Evolutionary conservation across 306 rosid genomes (phyloP), one percentile per base, ranked within the genome.

Genomic region (Malus domestica): DNA sequence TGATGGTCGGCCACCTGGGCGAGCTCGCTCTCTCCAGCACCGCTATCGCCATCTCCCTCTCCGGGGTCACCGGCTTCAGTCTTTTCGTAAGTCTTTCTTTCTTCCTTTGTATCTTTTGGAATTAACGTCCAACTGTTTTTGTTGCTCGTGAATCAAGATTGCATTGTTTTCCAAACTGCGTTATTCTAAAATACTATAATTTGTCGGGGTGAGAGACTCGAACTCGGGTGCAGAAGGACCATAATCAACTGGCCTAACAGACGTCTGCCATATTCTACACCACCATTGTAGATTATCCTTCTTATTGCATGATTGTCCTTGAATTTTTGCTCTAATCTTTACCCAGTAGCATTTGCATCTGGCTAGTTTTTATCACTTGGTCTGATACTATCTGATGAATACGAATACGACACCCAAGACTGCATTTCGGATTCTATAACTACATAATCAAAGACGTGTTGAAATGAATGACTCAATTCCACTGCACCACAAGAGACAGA

Each of bases 1-100:
- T 89, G 90, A 83, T 89, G 74, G 85, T 81, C 14, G 96, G 93
- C 62, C 93, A 90, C 38, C 80, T 87, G 1, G 73, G 83, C 20
- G 80, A 86, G 52, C 90, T 90, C 18, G 79, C 84, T 70, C 92
- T 87, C 79, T 77, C 95, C 19, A 66, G 89, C 76, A 67, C 87
- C 33, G 74, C 89, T 74, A 70, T 90, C 3, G 89, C 90, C 68
- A 68, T 81, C 59, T 90, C 95, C 38, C 76, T 90, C 4, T 45
- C 88, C 4, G 51, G 57, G 0, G 90, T 80, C 83, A 79, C 90
- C 8, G 96, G 92, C 55, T 88, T 86, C 74, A 86, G 96, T 52
- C 16, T 88, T 45, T 76, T 88, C 20, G 92, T 88, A 73, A 76
- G 88, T 59, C 25, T 71, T 1, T 57, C 49, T 22, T 64, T 3